A percentile compares a stretch with the other conserved stretches of the same genome.
Evolutionary conservation across 805 yeast species (phyloP).

Genomic region (Spathaspora girioi): DNA sequence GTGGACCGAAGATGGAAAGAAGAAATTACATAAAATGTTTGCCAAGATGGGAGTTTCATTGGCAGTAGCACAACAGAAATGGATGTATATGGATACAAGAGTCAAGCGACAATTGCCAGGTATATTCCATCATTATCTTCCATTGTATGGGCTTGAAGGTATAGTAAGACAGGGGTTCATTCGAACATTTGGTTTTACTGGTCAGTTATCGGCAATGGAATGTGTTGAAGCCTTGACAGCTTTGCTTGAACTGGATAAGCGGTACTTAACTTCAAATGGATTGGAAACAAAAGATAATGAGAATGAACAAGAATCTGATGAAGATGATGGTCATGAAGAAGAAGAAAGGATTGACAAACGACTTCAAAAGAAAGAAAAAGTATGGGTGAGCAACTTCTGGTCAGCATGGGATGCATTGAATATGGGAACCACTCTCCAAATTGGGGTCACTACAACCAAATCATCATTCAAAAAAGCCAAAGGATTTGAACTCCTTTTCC

Average conservation of each 20-base stretch:
- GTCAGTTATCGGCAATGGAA: slow-evolving; percentile 87
- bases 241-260: slow-evolving; percentile 62
- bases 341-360: slow-evolving; percentile 22
- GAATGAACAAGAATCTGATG: slow-evolving; percentile 3
- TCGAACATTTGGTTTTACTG: slow-evolving; percentile 82
- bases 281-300: neutral
- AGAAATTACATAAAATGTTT: slow-evolving; percentile 81
- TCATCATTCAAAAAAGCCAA: slow-evolving; percentile 26
- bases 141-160: slow-evolving; percentile 77
- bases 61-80: slow-evolving; percentile 82
- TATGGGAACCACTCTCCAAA: slow-evolving; percentile 18
- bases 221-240: slow-evolving; percentile 88
- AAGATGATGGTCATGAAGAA: slow-evolving; percentile 15
- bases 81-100: slow-evolving; percentile 84
- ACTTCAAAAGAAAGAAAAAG: slow-evolving; percentile 46
- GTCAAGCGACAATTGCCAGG: slow-evolving; percentile 70
- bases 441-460: slow-evolving; percentile 8
- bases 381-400: slow-evolving; percentile 75
- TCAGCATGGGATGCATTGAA: slow-evolving; percentile 54
- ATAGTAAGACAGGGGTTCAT: slow-evolving; percentile 83
- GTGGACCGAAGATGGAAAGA: slow-evolving; percentile 91
- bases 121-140: slow-evolving; percentile 67
- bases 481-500: slow-evolving; percentile 51
- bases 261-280: slow-evolving; percentile 7
- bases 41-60: slow-evolving; percentile 95